Evolutionary conservation across 139 green algal genomes (phyloP).

Genomic region (Picochlorum sp.): DNA sequence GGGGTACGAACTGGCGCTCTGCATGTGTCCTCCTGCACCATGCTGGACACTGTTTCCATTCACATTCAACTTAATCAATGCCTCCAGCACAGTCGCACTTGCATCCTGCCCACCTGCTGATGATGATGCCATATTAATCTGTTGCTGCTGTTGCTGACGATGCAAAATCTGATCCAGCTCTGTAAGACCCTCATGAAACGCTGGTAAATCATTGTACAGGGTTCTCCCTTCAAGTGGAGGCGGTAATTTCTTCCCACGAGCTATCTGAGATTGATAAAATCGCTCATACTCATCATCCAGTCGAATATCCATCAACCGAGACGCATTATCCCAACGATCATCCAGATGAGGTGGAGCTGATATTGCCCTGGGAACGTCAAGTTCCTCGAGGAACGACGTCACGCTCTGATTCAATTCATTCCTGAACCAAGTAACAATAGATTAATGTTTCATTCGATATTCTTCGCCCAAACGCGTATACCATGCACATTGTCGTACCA

Average conservation of each 20-base stretch:
- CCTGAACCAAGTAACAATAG: constrained; percentile 19
- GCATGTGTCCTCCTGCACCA: neutral
- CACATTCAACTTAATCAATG: constrained; percentile 35
- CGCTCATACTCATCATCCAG: constrained; percentile 79
- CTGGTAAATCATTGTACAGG: constrained; percentile 64
- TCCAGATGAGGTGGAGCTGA: constrained; percentile 72
- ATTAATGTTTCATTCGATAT: too few relatives aligned
- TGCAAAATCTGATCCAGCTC: constrained; percentile 25
- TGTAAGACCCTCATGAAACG: neutral
- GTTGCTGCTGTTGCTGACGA: constrained; percentile 13
- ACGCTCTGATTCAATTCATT: constrained; percentile 53
- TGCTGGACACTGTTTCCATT: neutral
- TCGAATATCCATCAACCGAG: constrained; percentile 50
- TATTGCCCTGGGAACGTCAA: constrained; percentile 62
- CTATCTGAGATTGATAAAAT: constrained; percentile 51
- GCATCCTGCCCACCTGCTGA: neutral
- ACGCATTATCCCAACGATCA: constrained; percentile 40
- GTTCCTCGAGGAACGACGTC: constrained; percentile 67
- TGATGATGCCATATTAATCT: neutral
- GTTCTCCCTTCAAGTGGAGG: constrained; percentile 64
- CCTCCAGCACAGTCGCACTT: constrained; percentile 29
- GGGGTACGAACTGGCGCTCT: neutral
- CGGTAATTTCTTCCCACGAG: constrained; percentile 65
- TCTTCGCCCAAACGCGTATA: constrained; percentile 16
- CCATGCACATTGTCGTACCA: too few relatives aligned